These are phyloP conservation scores for Aspergillus sp. DNA, from an alignment of 2,329 filamentous ascomycete genomes.

Conservation along the genomic window DNA sequence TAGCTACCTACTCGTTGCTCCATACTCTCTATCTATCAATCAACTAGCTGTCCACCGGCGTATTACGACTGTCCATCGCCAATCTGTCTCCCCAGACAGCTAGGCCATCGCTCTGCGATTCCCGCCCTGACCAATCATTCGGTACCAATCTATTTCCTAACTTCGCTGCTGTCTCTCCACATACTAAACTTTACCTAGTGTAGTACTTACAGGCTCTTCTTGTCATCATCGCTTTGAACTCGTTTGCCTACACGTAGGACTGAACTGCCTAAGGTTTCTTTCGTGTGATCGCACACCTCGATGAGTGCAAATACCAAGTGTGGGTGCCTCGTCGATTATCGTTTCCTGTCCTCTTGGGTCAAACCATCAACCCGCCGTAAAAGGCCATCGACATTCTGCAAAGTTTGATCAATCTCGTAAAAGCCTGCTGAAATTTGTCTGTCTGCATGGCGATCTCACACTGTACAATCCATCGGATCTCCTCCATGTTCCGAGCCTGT, in stretches of 20 bases:
- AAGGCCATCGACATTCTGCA: conserved; percentile 18
- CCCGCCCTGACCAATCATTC: no score
- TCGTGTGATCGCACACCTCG: conserved; percentile 27
- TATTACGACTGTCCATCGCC: no score
- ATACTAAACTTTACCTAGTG: no score
- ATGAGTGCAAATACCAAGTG: conserved; percentile 35
- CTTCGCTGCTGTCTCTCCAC: no score
- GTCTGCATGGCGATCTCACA: conserved; percentile 28
- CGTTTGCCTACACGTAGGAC: neutral
- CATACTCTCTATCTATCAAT: neutral
- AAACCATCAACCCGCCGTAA: conserved; percentile 28
- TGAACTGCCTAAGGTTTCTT: neutral
- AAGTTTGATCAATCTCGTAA: conserved; percentile 9
- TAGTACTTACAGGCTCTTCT: no score
- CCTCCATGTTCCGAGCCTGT: conserved; percentile 19
- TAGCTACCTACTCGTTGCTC: no score
- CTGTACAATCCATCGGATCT: conserved; percentile 20
- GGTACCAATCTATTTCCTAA: no score
- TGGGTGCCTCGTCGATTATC: conserved; percentile 38
- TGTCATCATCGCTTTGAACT: no score
- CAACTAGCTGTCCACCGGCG: neutral
- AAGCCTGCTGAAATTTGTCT: conserved; percentile 13
- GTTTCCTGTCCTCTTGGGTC: conserved; percentile 35
- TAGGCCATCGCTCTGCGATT: no score
- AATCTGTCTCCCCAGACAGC: no score